phyloP scores from a whole-genome alignment of 78 protist species.

The Dictyostelium purpureum region DNA sequence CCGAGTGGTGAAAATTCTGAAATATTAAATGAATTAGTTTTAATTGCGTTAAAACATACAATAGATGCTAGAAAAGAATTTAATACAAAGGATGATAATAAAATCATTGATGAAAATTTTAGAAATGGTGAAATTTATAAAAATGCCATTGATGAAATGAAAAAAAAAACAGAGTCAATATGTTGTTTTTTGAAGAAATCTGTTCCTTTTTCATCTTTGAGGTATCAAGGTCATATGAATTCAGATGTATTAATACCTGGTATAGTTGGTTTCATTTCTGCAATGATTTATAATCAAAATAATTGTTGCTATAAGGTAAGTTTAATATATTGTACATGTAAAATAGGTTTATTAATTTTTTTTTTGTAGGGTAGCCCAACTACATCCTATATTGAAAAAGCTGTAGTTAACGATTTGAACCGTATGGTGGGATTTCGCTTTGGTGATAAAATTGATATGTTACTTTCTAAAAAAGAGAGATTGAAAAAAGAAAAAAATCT shows the following conservation, averaged over 20 bases:
- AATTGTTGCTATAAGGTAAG: no score
- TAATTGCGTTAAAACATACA: neutral
- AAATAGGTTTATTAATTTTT: no score
- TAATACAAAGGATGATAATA: conserved; percentile 12
- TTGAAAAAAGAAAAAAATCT: no score
- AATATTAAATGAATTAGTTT: neutral
- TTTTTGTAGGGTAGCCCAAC: conserved; percentile 38
- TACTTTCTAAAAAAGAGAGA: neutral
- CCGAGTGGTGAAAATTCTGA: conserved; percentile 46
- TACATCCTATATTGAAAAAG: conserved; percentile 20
- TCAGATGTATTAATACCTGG: neutral
- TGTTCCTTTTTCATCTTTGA: conserved; percentile 27
- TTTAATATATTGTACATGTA: no score
- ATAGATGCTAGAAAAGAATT: neutral
- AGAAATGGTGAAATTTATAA: conserved; percentile 3
- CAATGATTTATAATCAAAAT: conserved; percentile 24
- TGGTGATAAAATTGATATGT: neutral
- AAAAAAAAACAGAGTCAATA: neutral
- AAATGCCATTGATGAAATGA: conserved; percentile 28
- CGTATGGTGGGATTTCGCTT: conserved; percentile 60
- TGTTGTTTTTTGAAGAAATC: conserved; percentile 1
- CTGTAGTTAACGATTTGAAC: conserved; percentile 30
- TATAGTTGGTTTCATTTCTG: neutral
- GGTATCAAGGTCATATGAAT: conserved; percentile 52
- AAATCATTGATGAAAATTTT: conserved; percentile 1